Base-by-base conservation (phyloP, 148 eudicot genomes). In the Chenopodium quinoa region DNA sequence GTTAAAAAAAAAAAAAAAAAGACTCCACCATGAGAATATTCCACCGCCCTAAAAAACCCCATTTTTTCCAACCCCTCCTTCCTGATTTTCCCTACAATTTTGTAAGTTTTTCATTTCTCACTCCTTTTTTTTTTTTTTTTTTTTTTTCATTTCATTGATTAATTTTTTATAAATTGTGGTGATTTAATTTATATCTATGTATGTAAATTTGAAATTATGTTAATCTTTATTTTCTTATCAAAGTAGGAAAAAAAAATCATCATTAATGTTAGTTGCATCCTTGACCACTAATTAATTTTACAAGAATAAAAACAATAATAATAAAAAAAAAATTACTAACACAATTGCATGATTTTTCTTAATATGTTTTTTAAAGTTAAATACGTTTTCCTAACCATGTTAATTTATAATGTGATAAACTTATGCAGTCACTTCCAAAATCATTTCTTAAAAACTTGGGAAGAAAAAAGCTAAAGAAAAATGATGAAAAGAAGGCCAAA, bases 1-100 rank as follows among this genome's bases (percentile, higher is more conserved):
- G 44, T 34, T 34, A 34, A 34, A 4, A 34, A 34, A 34, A 25
- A 7, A 4, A 60, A 60, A 60, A 19, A 2, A 17, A 19, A 62
- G 7, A 6, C 20, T 0, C 20, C 3, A 62, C 12, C 27, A 64
- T 64, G 68, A 23, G 29, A 11, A 64, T 8, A 25, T 7, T 9
- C 71, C 19, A 67, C 34, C 14, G 8, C 17, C 32, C 40, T 23
- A 64, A 23, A 44, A 69, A 31, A 16, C 40, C 73, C 48, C 73
- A 69, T 7, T 78, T 78, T 60, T 68, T 78, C 74, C 56, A 68
- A 60, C 81, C 81, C 16, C 75, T 78, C 8, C 73, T 78, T 54
- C 75, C 63, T 9, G 65, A 47, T 32, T 78, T 78, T 25, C 74
- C 48, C 65, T 29, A 16, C 64, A 78, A 68, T 50, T 50, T 50